These are phyloP conservation scores for Sporobolomyces pararoseus DNA, from an alignment of 768 basidiomycete genomes.

Conservation along the genomic window DNA sequence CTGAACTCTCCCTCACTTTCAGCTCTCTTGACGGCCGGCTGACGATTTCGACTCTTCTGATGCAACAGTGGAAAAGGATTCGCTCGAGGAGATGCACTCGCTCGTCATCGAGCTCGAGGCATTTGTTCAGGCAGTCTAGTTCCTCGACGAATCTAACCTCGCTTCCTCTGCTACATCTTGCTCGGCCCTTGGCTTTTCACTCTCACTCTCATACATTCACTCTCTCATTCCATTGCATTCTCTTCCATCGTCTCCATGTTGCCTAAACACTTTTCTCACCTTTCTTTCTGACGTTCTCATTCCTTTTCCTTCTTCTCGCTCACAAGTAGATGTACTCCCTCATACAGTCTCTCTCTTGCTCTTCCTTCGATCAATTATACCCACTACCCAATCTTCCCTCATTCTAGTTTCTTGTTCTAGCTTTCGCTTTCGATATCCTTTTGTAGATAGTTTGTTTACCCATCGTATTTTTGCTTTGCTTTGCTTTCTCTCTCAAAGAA, in stretches of 20 bases:
- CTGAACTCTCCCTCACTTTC: neutral
- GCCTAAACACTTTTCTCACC: neutral
- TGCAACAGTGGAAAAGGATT: constrained; percentile 52
- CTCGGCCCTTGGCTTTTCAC: no score
- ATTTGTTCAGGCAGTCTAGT: constrained; percentile 51
- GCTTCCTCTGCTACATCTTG: no score
- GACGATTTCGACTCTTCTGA: neutral
- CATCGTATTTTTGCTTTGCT: no score
- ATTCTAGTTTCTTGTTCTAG: neutral
- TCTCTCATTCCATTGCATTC: neutral
- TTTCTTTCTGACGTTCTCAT: neutral
- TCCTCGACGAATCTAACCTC: constrained; percentile 38
- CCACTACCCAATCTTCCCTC: neutral
- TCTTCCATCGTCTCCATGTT: neutral
- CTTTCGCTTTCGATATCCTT: neutral
- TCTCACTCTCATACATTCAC: no score
- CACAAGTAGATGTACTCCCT: neutral
- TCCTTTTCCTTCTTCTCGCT: neutral
- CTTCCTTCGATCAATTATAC: neutral
- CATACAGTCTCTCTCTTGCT: no score
- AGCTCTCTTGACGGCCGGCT: neutral
- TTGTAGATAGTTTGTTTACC: neutral
- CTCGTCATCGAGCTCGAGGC: constrained; percentile 52
- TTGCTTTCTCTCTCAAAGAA: no score
- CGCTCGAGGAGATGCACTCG: constrained; percentile 53